phyloP scores from a whole-genome alignment of 139 green algal species.

The Spirogloea muscicola region DNA sequence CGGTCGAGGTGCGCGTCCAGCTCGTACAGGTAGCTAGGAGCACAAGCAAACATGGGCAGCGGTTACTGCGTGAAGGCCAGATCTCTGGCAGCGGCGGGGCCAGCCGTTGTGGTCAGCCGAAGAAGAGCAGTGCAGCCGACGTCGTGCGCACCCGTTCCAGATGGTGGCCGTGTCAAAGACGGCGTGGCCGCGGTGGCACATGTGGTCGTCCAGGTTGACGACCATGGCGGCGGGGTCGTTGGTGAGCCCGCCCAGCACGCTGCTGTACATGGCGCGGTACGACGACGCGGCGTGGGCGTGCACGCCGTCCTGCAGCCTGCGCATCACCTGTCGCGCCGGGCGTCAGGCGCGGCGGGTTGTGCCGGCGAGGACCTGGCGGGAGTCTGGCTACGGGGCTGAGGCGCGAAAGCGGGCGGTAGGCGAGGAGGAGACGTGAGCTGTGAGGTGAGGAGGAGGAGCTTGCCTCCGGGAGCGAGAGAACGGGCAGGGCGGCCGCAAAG shows the following conservation, averaged over 20 bases:
- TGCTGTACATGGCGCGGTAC: slow-evolving; percentile 36
- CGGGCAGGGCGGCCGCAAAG: too few species aligned
- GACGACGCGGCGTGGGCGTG: neutral
- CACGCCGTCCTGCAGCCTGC: neutral
- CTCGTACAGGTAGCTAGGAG: slow-evolving; percentile 36
- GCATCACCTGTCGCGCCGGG: slow-evolving; percentile 11
- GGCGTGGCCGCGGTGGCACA: slow-evolving; percentile 79
- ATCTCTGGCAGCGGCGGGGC: neutral
- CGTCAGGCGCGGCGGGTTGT: too few species aligned
- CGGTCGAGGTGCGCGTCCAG: slow-evolving; percentile 48
- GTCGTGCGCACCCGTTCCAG: slow-evolving; percentile 10
- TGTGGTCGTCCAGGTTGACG: slow-evolving; percentile 78
- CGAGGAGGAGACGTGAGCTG: too few species aligned
- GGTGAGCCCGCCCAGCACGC: slow-evolving; percentile 39
- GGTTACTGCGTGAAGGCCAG: neutral
- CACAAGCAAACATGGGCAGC: neutral
- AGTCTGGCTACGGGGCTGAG: too few species aligned
- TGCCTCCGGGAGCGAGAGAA: too few species aligned
- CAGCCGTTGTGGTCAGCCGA: neutral
- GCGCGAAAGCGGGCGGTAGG: too few species aligned
- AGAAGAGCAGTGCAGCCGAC: neutral
- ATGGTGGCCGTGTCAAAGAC: slow-evolving; percentile 71
- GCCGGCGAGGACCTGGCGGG: too few species aligned
- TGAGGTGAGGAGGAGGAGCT: too few species aligned
- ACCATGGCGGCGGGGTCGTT: slow-evolving; percentile 44